A percentile compares a stretch with the other conserved stretches of the same genome.
phyloP scores from a whole-genome alignment of 2,329 filamentous ascomycete species.

The Xylaria sp. region DNA sequence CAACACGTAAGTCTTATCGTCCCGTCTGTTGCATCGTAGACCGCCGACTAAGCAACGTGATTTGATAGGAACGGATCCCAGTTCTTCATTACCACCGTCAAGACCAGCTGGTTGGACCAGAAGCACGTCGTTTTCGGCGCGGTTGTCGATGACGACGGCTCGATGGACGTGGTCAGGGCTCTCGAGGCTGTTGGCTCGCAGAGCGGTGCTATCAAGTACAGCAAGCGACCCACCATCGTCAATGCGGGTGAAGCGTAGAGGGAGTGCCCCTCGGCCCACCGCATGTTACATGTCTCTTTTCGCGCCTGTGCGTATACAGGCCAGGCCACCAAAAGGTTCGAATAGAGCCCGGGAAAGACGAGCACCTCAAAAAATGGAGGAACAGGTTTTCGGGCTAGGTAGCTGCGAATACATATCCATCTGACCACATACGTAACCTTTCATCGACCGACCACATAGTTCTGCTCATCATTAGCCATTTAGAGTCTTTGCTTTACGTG shows the following conservation, averaged over 20 bases:
- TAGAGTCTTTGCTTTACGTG: too few relatives aligned
- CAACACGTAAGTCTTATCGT: conserved; percentile 70
- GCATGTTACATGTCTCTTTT: conserved; percentile 29
- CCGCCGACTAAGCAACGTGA: conserved; percentile 20
- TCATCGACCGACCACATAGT: neutral
- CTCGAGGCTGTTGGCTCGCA: conserved; percentile 63
- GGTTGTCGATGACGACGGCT: conserved; percentile 56
- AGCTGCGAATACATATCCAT: conserved; percentile 26
- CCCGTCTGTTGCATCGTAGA: neutral
- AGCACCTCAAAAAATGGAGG: conserved; percentile 3
- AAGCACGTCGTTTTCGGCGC: conserved; percentile 86
- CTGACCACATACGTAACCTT: neutral
- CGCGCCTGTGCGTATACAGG: conserved; percentile 3
- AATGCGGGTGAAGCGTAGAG: conserved; percentile 54
- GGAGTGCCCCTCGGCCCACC: conserved; percentile 6
- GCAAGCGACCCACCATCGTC: conserved; percentile 61
- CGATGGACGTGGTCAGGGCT: conserved; percentile 59
- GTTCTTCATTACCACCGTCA: conserved; percentile 96
- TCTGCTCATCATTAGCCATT: too few relatives aligned
- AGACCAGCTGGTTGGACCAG: conserved; percentile 82
- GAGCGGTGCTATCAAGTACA: conserved; percentile 58
- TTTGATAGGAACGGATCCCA: conserved; percentile 87
- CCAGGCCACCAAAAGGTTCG: conserved; percentile 14
- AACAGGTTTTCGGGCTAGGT: conserved; percentile 20
- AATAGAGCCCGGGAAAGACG: conserved; percentile 7